These are phyloP conservation scores for Sclerotinia nivalis DNA, from an alignment of 2,329 filamentous ascomycete species.

Conservation along the genomic window DNA sequence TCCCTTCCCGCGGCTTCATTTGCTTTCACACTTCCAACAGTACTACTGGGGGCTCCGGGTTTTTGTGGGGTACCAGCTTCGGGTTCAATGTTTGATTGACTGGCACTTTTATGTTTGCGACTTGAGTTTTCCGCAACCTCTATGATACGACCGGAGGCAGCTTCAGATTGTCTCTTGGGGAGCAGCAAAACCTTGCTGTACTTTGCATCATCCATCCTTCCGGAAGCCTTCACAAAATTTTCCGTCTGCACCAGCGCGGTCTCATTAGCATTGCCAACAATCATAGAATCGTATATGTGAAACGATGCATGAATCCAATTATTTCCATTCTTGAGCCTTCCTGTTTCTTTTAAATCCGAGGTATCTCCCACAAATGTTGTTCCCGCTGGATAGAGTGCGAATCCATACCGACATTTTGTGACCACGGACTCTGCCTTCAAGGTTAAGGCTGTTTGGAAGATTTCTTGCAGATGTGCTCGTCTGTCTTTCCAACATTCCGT, in stretches of 20 bases:
- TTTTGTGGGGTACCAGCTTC: too few relatives aligned
- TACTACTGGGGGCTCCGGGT: background rate
- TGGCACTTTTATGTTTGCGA: background rate
- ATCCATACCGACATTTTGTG: slow-evolving; percentile 25
- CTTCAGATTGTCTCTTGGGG: background rate
- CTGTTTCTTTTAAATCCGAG: background rate
- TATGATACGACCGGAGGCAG: background rate
- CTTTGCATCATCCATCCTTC: background rate
- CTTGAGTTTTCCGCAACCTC: background rate
- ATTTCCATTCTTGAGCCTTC: background rate
- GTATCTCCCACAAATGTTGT: background rate
- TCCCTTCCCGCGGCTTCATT: background rate
- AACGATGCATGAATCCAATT: slow-evolving; percentile 23
- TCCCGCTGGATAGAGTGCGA: slow-evolving; percentile 23
- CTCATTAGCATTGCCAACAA: background rate
- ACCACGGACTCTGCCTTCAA: slow-evolving; percentile 26
- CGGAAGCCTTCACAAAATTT: background rate
- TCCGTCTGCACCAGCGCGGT: background rate
- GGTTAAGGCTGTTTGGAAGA: slow-evolving; percentile 27
- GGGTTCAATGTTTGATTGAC: background rate
- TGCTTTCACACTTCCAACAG: background rate
- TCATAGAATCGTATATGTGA: slow-evolving; percentile 5
- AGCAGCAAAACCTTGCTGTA: slow-evolving; percentile 17
- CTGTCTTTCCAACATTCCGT: slow-evolving; percentile 20
- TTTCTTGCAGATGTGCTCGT: slow-evolving; percentile 22